phyloP scores from a whole-genome alignment of 2,329 filamentous ascomycete species.

The Dactylellina leptospora region DNA sequence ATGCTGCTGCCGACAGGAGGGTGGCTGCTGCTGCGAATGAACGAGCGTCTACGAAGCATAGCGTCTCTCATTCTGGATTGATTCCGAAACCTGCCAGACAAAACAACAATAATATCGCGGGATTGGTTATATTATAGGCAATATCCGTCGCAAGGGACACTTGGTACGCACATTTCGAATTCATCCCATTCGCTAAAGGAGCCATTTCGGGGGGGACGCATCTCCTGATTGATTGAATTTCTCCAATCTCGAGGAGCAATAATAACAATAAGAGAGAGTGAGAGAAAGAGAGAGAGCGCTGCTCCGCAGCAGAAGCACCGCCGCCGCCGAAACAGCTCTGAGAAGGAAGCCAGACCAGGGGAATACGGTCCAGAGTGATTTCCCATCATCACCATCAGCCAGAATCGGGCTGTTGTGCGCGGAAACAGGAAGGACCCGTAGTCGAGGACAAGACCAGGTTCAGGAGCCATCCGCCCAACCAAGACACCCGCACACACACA shows the following conservation, averaged over 20 bases:
- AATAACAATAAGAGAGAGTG: background rate
- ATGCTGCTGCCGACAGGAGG: background rate
- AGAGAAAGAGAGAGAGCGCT: conserved; percentile 5
- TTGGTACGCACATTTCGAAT: background rate
- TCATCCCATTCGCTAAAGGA: conserved; percentile 31
- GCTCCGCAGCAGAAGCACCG: no score
- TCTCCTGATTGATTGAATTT: no score
- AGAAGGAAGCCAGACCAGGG: background rate
- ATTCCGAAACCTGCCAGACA: background rate
- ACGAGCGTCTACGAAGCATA: no score
- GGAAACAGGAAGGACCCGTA: conserved; percentile 42
- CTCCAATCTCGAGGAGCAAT: background rate
- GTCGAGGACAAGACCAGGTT: conserved; percentile 7
- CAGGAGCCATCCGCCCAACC: conserved; percentile 1
- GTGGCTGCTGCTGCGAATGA: no score
- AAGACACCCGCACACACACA: background rate
- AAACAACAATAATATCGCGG: no score
- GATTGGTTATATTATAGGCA: conserved; percentile 24
- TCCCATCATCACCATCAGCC: conserved; percentile 7
- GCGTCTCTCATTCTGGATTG: background rate
- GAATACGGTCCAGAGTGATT: conserved; percentile 12
- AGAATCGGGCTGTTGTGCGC: conserved; percentile 13
- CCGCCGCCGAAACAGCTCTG: background rate
- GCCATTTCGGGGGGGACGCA: background rate
- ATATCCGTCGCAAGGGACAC: conserved; percentile 28